phyloP scores from a whole-genome alignment of 805 yeast species.

The Zygotorulaspora danielsina region DNA sequence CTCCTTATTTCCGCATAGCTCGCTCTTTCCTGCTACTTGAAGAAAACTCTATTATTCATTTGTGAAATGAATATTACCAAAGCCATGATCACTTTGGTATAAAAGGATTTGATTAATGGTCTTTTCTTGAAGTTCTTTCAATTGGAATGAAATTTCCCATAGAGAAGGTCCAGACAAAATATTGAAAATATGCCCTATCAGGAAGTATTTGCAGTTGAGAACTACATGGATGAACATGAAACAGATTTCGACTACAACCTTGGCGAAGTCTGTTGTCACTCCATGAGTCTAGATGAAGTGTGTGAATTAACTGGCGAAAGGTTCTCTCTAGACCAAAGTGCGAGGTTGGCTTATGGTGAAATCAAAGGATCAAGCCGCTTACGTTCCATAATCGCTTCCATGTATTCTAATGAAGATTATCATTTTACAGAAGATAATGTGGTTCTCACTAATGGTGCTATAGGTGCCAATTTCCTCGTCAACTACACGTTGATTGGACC shows the following conservation, averaged over 20 bases:
- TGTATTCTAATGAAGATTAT: constrained; percentile 31
- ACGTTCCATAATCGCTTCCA: constrained; percentile 35
- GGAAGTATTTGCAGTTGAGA: constrained; percentile 48
- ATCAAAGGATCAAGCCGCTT: constrained; percentile 45
- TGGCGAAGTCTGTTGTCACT: constrained; percentile 51
- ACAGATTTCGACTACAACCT: constrained; percentile 38
- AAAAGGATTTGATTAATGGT: too few species aligned
- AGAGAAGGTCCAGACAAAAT: too few species aligned
- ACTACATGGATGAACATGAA: constrained; percentile 51
- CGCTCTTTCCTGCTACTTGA: too few species aligned
- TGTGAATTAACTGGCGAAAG: constrained; percentile 30
- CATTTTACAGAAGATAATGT: constrained; percentile 37
- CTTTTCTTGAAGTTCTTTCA: too few species aligned
- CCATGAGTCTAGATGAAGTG: constrained; percentile 41
- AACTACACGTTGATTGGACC: constrained; percentile 43
- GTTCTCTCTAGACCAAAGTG: constrained; percentile 24
- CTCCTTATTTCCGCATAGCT: too few species aligned
- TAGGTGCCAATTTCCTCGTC: constrained; percentile 49
- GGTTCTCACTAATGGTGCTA: constrained; percentile 51
- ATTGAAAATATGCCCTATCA: constrained; percentile 41
- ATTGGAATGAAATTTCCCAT: too few species aligned
- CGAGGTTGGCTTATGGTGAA: constrained; percentile 43
- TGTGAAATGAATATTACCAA: too few species aligned
- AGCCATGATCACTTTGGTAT: too few species aligned
- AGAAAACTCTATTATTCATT: too few species aligned